Evolutionary conservation across 108 stramenopile species (phyloP).

Genomic region (Ochromonas danica): DNA sequence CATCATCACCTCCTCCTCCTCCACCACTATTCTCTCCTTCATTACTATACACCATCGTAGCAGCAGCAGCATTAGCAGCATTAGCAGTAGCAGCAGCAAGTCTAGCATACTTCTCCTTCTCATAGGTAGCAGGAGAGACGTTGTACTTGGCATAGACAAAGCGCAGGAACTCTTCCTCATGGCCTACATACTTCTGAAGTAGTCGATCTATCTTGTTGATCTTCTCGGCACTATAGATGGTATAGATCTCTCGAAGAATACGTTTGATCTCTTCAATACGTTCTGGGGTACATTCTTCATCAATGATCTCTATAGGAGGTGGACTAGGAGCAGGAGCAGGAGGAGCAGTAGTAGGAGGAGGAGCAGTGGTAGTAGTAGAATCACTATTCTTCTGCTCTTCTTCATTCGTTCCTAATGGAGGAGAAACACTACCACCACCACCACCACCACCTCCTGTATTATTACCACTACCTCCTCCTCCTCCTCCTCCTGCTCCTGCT

Average conservation of each 20-base stretch:
- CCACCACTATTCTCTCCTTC: too few relatives aligned
- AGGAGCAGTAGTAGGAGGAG: background rate
- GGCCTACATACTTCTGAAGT: constrained; percentile 8
- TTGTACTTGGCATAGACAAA: constrained; percentile 28
- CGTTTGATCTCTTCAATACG: constrained; percentile 25
- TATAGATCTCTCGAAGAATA: constrained; percentile 1
- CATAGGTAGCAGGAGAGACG: background rate
- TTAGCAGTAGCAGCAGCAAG: background rate
- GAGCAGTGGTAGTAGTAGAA: background rate
- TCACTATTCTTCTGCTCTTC: background rate
- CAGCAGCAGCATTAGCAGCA: too few relatives aligned
- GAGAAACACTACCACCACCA: background rate
- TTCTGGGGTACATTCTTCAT: constrained; percentile 4
- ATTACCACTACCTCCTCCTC: too few relatives aligned
- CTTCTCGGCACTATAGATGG: background rate
- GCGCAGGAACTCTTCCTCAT: constrained; percentile 33
- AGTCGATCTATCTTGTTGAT: constrained; percentile 26
- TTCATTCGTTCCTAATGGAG: background rate
- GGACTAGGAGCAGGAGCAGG: background rate
- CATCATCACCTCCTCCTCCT: too few relatives aligned
- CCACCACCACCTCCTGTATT: too few relatives aligned
- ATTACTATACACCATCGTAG: too few relatives aligned
- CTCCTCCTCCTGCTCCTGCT: too few relatives aligned
- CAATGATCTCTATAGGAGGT: background rate
- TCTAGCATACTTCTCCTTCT: too few relatives aligned